phyloP scores from a whole-genome alignment of 140 eudicot genomes.

The Flaveria floridana region DNA sequence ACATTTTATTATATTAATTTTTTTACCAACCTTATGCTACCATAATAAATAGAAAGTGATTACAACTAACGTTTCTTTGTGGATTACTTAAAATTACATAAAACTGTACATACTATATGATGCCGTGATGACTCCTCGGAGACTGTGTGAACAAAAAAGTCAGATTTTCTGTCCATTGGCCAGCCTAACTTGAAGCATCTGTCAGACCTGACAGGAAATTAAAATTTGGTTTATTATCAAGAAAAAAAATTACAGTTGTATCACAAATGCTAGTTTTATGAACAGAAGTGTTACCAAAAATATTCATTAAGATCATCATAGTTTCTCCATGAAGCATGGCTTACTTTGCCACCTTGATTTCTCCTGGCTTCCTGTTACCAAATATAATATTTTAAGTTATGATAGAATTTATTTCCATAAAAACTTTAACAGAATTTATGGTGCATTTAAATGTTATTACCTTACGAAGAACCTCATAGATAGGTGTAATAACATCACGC shows the following conservation, averaged over 20 bases:
- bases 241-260: neutral
- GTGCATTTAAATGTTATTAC: conserved; percentile 36
- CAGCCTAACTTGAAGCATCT: conserved; percentile 89
- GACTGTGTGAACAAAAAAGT: conserved; percentile 84
- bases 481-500: conserved; percentile 74
- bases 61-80: neutral
- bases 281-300: conserved; percentile 61
- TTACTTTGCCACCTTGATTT: conserved; percentile 81
- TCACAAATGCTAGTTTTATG: conserved; percentile 2
- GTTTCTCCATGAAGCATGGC: conserved; percentile 98
- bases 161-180: conserved; percentile 87
- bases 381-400: conserved; percentile 15
- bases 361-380: conserved; percentile 77
- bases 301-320: conserved; percentile 97
- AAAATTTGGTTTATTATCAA: neutral
- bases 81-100: conserved; percentile 12
- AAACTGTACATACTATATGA: conserved; percentile 45
- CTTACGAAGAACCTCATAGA: conserved; percentile 85
- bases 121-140: conserved; percentile 46
- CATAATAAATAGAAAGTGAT: neutral
- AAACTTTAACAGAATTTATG: conserved; percentile 8
- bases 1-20: too few species aligned
- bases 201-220: conserved; percentile 57
- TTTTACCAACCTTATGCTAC: too few species aligned
- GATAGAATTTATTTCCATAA: conserved; percentile 6